These are phyloP conservation scores for Lasiodiplodia hormozganensis DNA, from an alignment of 2,329 filamentous ascomycete genomes.

Conservation along the genomic window DNA sequence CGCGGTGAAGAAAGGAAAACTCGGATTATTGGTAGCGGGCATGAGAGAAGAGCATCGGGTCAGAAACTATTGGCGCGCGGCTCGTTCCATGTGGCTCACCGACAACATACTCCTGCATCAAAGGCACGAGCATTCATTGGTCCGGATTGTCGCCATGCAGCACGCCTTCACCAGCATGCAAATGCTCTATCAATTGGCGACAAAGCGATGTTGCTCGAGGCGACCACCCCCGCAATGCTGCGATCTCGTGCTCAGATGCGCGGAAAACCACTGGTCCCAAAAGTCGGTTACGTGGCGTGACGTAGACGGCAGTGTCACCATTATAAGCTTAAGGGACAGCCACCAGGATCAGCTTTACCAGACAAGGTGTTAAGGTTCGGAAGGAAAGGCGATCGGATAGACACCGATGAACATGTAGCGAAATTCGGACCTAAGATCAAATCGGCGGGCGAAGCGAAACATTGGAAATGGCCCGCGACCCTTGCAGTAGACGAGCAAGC, in stretches of 20 bases:
- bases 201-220: constrained; percentile 6
- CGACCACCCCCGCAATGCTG: constrained; percentile 9
- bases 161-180: neutral
- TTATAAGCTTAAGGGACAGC: constrained; percentile 2
- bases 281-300: constrained; percentile 5
- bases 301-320: neutral
- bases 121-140: neutral
- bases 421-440: constrained; percentile 9
- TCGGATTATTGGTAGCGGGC: neutral
- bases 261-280: constrained; percentile 1
- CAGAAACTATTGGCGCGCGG: constrained; percentile 1
- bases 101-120: neutral
- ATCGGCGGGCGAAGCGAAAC: neutral
- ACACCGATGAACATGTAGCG: neutral
- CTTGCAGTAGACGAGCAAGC: constrained; percentile 12
- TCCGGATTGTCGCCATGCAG: neutral
- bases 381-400: constrained; percentile 15
- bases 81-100: neutral
- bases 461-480: neutral
- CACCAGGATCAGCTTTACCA: constrained; percentile 6
- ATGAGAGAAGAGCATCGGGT: neutral
- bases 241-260: constrained; percentile 3
- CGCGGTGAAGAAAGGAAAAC: constrained; percentile 6
- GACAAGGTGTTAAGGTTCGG: constrained; percentile 17
- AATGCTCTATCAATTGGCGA: neutral